Evolutionary conservation across 2,329 filamentous ascomycete species (phyloP).

Genomic region (Ambrosiella beaveri): DNA sequence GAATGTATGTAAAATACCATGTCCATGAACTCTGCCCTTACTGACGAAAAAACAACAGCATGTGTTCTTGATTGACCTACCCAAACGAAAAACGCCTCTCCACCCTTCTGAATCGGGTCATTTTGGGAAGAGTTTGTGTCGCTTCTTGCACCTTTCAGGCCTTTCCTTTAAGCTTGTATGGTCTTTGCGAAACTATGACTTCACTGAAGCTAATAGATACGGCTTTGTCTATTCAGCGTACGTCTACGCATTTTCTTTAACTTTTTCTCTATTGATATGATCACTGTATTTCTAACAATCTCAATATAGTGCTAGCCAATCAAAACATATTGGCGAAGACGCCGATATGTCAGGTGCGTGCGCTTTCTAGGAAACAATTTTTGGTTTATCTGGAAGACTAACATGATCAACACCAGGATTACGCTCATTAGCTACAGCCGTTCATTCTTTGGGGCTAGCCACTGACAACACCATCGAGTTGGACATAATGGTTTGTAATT

Average conservation of each 20-base stretch:
- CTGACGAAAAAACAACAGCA: conserved; percentile 28
- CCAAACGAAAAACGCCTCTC: conserved; percentile 25
- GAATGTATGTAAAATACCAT: conserved; percentile 37
- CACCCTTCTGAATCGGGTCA: conserved; percentile 16
- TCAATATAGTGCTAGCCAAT: not conserved
- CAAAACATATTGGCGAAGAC: conserved; percentile 32
- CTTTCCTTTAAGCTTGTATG: conserved; percentile 46
- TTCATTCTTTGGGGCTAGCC: conserved; percentile 45
- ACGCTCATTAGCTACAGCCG: conserved; percentile 51
- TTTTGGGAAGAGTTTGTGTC: conserved; percentile 54
- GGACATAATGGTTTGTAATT: conserved; percentile 48
- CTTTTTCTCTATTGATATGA: not conserved
- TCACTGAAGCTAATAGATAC: conserved; percentile 50
- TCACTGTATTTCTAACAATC: no score
- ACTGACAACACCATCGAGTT: conserved; percentile 41
- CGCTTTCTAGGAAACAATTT: not conserved
- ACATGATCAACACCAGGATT: conserved; percentile 35
- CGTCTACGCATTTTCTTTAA: conserved; percentile 18
- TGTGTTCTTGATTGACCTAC: conserved; percentile 84
- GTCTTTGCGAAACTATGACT: conserved; percentile 67
- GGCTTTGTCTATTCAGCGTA: conserved; percentile 78
- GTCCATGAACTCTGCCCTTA: not conserved
- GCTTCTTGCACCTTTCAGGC: conserved; percentile 51
- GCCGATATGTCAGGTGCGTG: conserved; percentile 26
- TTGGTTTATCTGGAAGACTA: not conserved